Evolutionary conservation across 345 rosid species (phyloP).

Genomic region (Eutrema heterophyllum): DNA sequence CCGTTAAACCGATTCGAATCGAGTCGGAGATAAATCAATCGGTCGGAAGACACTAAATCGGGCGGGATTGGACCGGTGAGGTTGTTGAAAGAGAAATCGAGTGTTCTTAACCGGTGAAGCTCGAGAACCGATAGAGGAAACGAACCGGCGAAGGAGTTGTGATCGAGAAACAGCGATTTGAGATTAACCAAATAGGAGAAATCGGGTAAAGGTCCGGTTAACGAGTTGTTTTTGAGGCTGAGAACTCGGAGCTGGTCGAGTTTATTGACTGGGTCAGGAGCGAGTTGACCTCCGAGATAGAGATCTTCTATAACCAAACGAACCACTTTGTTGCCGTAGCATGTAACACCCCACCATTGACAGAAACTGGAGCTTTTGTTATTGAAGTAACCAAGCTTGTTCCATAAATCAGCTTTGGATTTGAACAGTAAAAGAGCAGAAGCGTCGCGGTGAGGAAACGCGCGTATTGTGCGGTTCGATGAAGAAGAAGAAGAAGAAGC

Average conservation of each 20-base stretch:
- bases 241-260: conserved; percentile 91
- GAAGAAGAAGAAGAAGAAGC: conserved; percentile 12
- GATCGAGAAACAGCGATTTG: conserved; percentile 67
- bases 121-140: conserved; percentile 58
- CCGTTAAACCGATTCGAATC: conserved; percentile 65
- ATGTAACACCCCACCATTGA: conserved; percentile 69
- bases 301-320: conserved; percentile 56
- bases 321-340: conserved; percentile 45
- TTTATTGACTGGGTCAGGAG: conserved; percentile 46
- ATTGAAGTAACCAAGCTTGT: conserved; percentile 34
- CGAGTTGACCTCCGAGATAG: conserved; percentile 58
- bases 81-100: conserved; percentile 68
- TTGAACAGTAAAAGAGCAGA: conserved; percentile 61
- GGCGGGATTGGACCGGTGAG: conserved; percentile 56
- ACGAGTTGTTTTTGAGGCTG: conserved; percentile 76
- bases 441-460: conserved; percentile 45
- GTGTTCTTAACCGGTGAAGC: conserved; percentile 55
- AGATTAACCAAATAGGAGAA: conserved; percentile 63
- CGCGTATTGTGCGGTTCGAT: conserved; percentile 16
- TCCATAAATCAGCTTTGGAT: conserved; percentile 58
- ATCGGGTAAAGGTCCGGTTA: conserved; percentile 74
- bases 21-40: conserved; percentile 54
- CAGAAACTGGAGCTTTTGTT: conserved; percentile 43
- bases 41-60: conserved; percentile 36
- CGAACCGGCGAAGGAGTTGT: conserved; percentile 59